Percentiles rank a stretch among this genome's conserved stretches.
Conservation (phyloP, 495 filamentous ascomycete species). For the Letharia columbiana region DNA sequence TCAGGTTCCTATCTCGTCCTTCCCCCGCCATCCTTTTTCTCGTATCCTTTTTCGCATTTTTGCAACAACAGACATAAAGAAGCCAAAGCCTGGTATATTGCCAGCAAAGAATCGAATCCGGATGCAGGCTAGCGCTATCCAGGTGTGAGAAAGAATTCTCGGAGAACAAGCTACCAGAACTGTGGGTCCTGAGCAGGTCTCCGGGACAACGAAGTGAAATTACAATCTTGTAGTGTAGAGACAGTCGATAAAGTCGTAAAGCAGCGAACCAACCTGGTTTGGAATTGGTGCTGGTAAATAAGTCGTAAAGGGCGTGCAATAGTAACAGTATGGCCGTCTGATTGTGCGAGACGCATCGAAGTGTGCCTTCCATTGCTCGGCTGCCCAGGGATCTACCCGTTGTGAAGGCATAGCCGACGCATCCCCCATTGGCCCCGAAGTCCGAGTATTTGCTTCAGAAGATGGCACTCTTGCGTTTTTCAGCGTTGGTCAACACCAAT, state of each 20-base stretch:
- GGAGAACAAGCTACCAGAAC: not conserved
- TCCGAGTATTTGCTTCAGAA: slow-evolving; percentile 30
- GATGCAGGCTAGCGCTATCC: slow-evolving; percentile 18
- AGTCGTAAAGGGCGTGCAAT: slow-evolving; percentile 23
- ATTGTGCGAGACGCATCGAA: not conserved
- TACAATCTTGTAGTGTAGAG: slow-evolving; percentile 20
- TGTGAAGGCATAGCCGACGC: not conserved
- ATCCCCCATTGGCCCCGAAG: not conserved
- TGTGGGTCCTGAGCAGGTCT: not conserved
- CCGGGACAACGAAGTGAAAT: slow-evolving; percentile 15
- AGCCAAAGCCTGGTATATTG: slow-evolving; percentile 1
- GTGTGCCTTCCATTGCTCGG: slow-evolving; percentile 4
- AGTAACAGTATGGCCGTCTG: slow-evolving; percentile 13
- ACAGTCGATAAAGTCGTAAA: slow-evolving; percentile 21
- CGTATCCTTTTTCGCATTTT: slow-evolving; percentile 7
- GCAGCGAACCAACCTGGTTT: slow-evolving; percentile 11
- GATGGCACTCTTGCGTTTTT: slow-evolving; percentile 79
- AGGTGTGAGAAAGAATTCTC: slow-evolving; percentile 8
- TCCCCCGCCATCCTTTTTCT: not conserved
- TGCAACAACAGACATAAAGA: not conserved
- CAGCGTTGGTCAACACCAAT: slow-evolving; percentile 78
- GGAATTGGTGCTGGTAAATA: slow-evolving; percentile 15
- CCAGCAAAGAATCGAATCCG: slow-evolving; percentile 13
- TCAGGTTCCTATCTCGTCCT: not conserved
- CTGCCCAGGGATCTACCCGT: slow-evolving; percentile 19